Conservation (phyloP, 2,329 filamentous ascomycete species). For the Colletotrichum lindemuthianum region DNA sequence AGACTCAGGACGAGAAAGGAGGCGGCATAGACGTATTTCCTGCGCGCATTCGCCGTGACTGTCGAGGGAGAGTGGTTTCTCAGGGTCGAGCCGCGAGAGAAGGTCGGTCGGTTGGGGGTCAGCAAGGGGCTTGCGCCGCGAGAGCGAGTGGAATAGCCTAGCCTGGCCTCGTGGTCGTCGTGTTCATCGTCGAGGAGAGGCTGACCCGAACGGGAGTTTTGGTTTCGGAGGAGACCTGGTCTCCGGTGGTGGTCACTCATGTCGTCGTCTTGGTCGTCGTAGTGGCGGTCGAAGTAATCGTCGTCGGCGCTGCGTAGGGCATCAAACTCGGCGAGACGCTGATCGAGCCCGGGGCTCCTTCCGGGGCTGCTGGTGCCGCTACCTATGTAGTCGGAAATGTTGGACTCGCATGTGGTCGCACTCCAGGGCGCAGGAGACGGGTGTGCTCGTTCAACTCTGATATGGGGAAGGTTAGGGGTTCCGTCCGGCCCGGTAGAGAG, state of each 20-base stretch:
- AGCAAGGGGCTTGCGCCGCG: conserved; percentile 34
- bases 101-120: conserved; percentile 38
- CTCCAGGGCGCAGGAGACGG: conserved; percentile 19
- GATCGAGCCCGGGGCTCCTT: conserved; percentile 25
- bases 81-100: conserved; percentile 71
- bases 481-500: conserved; percentile 32
- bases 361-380: conserved; percentile 32
- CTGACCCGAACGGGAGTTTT: conserved; percentile 56
- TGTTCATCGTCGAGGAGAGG: conserved; percentile 50
- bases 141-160: conserved; percentile 31
- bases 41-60: conserved; percentile 66
- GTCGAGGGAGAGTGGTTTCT: conserved; percentile 72
- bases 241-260: conserved; percentile 56
- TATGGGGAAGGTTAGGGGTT: conserved; percentile 31
- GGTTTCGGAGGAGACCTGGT: conserved; percentile 57
- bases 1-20: conserved; percentile 86
- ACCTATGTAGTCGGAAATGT: conserved; percentile 34
- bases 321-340: conserved; percentile 35
- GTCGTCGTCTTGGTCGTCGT: conserved; percentile 50
- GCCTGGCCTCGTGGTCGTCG: conserved; percentile 38
- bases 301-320: conserved; percentile 32
- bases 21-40: conserved; percentile 87
- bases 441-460: conserved; percentile 19
- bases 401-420: conserved; percentile 36
- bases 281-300: conserved; percentile 43